Percentiles rank a stretch among this genome's conserved stretches.
These are phyloP conservation scores for Melanomma pulvis-pyrius DNA, from an alignment of 495 filamentous ascomycete species.

Conservation along the genomic window DNA sequence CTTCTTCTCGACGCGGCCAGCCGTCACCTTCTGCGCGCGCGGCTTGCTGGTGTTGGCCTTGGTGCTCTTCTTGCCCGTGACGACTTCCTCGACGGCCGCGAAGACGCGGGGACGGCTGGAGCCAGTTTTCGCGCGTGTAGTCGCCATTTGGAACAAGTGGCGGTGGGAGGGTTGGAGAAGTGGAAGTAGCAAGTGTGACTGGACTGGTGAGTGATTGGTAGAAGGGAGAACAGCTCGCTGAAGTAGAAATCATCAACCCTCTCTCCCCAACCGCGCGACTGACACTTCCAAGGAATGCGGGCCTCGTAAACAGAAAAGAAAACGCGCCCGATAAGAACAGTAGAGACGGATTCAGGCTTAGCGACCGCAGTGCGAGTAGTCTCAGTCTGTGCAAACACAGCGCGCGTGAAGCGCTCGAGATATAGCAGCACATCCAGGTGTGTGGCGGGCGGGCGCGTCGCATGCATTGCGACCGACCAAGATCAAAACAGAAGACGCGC, in stretches of 20 bases:
- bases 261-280: not conserved
- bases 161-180: not conserved
- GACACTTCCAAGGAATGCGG: not conserved
- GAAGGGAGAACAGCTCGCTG: not conserved
- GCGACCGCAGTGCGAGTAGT: not conserved
- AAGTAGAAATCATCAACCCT: not conserved
- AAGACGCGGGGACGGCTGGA: constrained; percentile 38
- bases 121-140: constrained; percentile 42
- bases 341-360: not conserved
- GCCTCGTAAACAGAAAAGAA: not conserved
- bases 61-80: constrained; percentile 27
- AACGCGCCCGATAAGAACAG: not conserved
- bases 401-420: not conserved
- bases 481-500: constrained; percentile 10
- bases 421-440: not conserved
- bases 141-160: constrained; percentile 11
- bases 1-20: constrained; percentile 33
- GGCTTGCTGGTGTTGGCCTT: constrained; percentile 44
- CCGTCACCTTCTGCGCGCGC: constrained; percentile 37
- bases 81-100: constrained; percentile 20
- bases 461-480: not conserved
- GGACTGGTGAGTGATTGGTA: not conserved
- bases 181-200: not conserved
- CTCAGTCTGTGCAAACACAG: not conserved
- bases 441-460: not conserved